Evolutionary conservation across 2,329 filamentous ascomycete species (phyloP), one percentile per base, ranked within the genome.

Genomic region (Penicillium polonicum): DNA sequence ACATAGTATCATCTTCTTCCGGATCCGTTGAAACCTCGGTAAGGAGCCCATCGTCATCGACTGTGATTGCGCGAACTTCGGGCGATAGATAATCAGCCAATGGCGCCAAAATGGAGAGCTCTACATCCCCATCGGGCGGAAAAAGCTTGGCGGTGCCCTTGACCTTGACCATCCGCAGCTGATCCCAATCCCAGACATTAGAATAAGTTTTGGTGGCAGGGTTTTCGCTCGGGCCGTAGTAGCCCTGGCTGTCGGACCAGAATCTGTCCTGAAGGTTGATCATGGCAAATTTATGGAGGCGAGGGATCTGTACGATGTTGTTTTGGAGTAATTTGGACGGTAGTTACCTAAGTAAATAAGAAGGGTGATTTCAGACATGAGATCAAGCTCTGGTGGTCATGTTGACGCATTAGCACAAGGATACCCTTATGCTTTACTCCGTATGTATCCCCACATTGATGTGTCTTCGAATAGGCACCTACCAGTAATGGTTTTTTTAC

Each of bases 181-280:
- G 64, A 62, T 67, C 63, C 61, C 60, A 69, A 55, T 68, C 64
- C 66, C 64, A 67, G 43, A 67, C 53, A 23, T 68, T 60, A 52
- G 54, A 63, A 39, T 65, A 51, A 13, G 54, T 49, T 61, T 67
- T 50, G 13, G 61, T 60, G 0, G 23, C 12, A 3, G 65, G 61
- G 42, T 57, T 61, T 52, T 65, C 58, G 12, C 45, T 55, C 8
- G 55, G 42, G 39, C 59, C 60, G 5, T 59, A 63, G 53, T 65
- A 67, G 52, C 21, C 7, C 38, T 64, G 56, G 4, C 62, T 55
- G 9, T 65, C 55, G 23, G 61, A 62, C 25, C 27, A 62, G 52
- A 67, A 65, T 39, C 33, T 48, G 5, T 54, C 25, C 2, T 54
- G 7, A 0, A 43, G 52, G 1, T 41, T 7, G 5, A 54, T 54